Evolutionary conservation across 192 early-diverging fungal species (phyloP).

Genomic region (Podochytrium sp.): DNA sequence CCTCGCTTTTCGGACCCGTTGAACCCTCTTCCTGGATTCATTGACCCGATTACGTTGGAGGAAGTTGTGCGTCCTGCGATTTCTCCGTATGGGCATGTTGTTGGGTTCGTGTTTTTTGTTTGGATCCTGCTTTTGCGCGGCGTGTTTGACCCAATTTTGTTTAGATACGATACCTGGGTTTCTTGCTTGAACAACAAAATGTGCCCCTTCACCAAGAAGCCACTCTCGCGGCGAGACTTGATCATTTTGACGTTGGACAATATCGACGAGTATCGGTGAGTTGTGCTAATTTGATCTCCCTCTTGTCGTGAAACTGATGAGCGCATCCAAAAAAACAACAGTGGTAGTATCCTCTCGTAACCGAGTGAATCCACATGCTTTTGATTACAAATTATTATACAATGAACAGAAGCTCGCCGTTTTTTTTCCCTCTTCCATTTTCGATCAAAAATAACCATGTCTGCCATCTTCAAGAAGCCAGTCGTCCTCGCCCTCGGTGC

Average conservation of each 20-base stretch:
- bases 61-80: conserved; percentile 90
- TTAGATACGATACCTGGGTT: conserved; percentile 48
- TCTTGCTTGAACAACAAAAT: conserved; percentile 88
- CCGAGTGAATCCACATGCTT: neutral
- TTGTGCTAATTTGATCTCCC: no score
- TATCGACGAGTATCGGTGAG: conserved; percentile 46
- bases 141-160: neutral
- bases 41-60: conserved; percentile 94
- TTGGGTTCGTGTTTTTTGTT: conserved; percentile 27
- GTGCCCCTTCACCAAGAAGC: conserved; percentile 93
- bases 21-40: conserved; percentile 89
- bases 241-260: conserved; percentile 55
- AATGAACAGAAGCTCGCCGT: neutral
- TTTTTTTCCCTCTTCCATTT: neutral
- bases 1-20: neutral
- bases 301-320: no score
- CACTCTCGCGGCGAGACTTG: conserved; percentile 88
- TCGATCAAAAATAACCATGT: neutral
- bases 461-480: conserved; percentile 10
- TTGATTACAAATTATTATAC: neutral
- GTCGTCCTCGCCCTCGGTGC: conserved; percentile 6
- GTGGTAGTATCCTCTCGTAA: neutral
- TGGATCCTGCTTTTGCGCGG: neutral
- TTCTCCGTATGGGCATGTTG: conserved; percentile 81
- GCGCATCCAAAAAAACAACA: no score